Percentiles rank a stretch among this genome's conserved stretches.
These are phyloP conservation scores for Bisporella sp. DNA, from an alignment of 2,329 filamentous ascomycete species.

Conservation along the genomic window DNA sequence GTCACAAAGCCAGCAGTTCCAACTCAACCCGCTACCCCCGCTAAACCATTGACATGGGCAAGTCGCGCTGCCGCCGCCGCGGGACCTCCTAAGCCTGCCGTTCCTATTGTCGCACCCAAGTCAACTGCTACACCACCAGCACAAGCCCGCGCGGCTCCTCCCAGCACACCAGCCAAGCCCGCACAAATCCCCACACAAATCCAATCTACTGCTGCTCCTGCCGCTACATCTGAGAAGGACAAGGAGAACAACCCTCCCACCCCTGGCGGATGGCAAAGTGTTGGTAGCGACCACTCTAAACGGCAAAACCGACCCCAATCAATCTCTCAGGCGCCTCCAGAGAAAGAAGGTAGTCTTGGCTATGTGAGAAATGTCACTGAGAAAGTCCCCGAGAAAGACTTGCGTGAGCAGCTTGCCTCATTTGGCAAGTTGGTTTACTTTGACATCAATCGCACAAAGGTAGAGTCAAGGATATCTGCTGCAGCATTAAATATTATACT, in stretches of 20 bases:
- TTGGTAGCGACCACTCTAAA: conserved; percentile 70
- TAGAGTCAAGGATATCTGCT: conserved; percentile 33
- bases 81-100: conserved; percentile 46
- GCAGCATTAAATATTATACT: conserved; percentile 4
- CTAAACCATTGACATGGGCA: conserved; percentile 70
- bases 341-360: conserved; percentile 72
- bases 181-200: conserved; percentile 38
- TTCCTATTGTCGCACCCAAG: conserved; percentile 43
- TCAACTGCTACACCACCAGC: conserved; percentile 48
- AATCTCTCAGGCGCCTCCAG: conserved; percentile 45
- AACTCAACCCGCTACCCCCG: conserved; percentile 44
- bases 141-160: conserved; percentile 45
- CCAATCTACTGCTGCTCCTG: conserved; percentile 41
- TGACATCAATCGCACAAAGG: conserved; percentile 78
- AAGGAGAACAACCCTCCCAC: conserved; percentile 21
- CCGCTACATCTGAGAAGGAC: conserved; percentile 25
- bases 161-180: conserved; percentile 26
- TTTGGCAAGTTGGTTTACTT: conserved; percentile 68
- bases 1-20: conserved; percentile 36
- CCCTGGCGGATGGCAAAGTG: conserved; percentile 74
- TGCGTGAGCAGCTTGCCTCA: conserved; percentile 63
- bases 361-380: conserved; percentile 97
- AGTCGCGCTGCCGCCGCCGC: conserved; percentile 57
- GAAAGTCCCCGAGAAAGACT: conserved; percentile 68
- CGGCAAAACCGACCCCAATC: conserved; percentile 71